phyloP scores from a whole-genome alignment of 257 asterid species.

The Hygrophila difformis region DNA sequence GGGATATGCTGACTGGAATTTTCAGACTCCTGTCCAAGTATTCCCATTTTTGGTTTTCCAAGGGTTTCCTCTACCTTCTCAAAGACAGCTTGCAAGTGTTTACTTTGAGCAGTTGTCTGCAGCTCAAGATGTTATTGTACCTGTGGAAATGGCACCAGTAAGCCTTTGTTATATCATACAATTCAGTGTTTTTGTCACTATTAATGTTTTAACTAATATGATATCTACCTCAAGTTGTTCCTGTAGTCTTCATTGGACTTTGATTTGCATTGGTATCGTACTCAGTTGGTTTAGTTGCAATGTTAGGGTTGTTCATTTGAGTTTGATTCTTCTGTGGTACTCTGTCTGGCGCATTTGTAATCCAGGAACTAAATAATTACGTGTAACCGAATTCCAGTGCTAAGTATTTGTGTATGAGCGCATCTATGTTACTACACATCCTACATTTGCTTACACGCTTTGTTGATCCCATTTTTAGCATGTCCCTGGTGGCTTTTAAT shows the following conservation, averaged over 20 bases:
- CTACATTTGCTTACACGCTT: conserved; percentile 34
- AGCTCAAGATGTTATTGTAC: conserved; percentile 50
- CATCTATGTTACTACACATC: too few relatives aligned
- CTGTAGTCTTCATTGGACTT: conserved; percentile 72
- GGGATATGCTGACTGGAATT: conserved; percentile 63
- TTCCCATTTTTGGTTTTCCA: conserved; percentile 57
- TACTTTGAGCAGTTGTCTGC: conserved; percentile 48
- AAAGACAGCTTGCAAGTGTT: conserved; percentile 69
- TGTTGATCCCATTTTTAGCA: conserved; percentile 42
- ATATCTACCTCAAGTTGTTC: conserved; percentile 81
- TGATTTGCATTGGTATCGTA: conserved; percentile 70
- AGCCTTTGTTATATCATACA: too few relatives aligned
- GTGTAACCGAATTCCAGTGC: too few relatives aligned
- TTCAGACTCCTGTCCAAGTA: conserved; percentile 61
- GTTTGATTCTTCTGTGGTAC: conserved; percentile 30
- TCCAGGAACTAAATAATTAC: conserved; percentile 12
- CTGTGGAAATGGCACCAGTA: conserved; percentile 20
- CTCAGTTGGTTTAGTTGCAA: conserved; percentile 12
- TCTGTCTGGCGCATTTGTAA: conserved; percentile 54
- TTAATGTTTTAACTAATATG: background rate
- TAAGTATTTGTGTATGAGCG: too few relatives aligned
- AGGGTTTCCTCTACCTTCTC: conserved; percentile 87
- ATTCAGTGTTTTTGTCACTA: too few relatives aligned
- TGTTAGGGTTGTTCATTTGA: conserved; percentile 34
- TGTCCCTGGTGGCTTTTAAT: conserved; percentile 76